These are phyloP conservation scores for Aureobasidium sp. DNA, from an alignment of 2,329 filamentous ascomycete species.

Conservation along the genomic window DNA sequence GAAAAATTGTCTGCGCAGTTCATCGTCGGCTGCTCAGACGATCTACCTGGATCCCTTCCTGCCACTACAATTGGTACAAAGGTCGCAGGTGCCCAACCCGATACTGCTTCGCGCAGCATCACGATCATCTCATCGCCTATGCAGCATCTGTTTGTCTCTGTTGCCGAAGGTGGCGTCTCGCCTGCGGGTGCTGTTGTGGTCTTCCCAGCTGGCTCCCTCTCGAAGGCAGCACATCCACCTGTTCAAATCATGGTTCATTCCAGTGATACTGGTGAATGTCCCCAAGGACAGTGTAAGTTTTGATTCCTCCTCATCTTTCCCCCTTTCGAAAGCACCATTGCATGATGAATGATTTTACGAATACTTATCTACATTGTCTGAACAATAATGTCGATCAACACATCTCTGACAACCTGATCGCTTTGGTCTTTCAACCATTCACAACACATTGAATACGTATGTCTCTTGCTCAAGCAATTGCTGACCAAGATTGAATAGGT, in stretches of 20 bases:
- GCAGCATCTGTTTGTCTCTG: slow-evolving; percentile 57
- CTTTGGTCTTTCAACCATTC: slow-evolving; percentile 20
- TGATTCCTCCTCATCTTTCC: slow-evolving; percentile 17
- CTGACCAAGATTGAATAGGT: slow-evolving; percentile 42
- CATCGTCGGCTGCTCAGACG: slow-evolving; percentile 24
- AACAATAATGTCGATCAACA: slow-evolving; percentile 68
- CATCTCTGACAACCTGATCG: slow-evolving; percentile 82
- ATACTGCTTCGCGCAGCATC: slow-evolving; percentile 35
- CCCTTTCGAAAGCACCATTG: slow-evolving; percentile 32
- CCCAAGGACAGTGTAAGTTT: slow-evolving; percentile 78
- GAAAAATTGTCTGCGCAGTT: slow-evolving; percentile 26
- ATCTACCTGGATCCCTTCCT: slow-evolving; percentile 19
- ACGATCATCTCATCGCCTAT: slow-evolving; percentile 63
- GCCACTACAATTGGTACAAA: background rate
- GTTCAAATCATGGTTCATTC: slow-evolving; percentile 67
- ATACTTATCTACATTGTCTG: slow-evolving; percentile 99
- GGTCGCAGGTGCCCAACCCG: background rate
- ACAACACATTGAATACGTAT: slow-evolving; percentile 20
- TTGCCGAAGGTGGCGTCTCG: slow-evolving; percentile 65
- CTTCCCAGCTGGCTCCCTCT: slow-evolving; percentile 51
- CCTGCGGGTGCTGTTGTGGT: slow-evolving; percentile 68
- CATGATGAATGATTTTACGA: slow-evolving; percentile 76
- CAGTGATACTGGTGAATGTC: slow-evolving; percentile 88
- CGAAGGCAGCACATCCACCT: slow-evolving; percentile 33
- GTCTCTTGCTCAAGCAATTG: slow-evolving; percentile 19